Evolutionary conservation across 2,329 filamentous ascomycete genomes (phyloP).

Genomic region (Septoria linicola): DNA sequence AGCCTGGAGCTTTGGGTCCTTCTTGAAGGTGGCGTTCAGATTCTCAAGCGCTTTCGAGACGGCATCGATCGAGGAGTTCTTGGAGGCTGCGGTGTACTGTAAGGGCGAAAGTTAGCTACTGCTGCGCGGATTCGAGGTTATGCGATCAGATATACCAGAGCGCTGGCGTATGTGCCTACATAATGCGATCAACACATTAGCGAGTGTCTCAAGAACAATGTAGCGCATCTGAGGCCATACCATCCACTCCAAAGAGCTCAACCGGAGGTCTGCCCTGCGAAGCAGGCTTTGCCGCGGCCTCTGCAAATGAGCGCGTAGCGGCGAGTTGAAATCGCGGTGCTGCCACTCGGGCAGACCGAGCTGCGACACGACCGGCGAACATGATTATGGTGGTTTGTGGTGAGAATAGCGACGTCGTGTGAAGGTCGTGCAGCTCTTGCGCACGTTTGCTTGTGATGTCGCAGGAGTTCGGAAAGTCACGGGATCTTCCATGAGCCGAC

Average conservation of each 20-base stretch:
- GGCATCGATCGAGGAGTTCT: slow-evolving; percentile 79
- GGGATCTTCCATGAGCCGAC: no score
- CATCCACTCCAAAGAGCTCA: slow-evolving; percentile 91
- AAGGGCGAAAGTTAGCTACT: background rate
- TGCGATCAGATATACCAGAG: slow-evolving; percentile 70
- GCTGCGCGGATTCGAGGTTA: background rate
- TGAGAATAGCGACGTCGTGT: slow-evolving; percentile 11
- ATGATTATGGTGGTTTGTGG: slow-evolving; percentile 43
- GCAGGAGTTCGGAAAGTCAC: no score
- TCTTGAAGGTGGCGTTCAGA: slow-evolving; percentile 71
- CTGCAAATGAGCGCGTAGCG: slow-evolving; percentile 74
- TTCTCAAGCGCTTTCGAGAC: slow-evolving; percentile 75
- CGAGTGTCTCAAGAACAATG: background rate
- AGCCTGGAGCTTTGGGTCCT: slow-evolving; percentile 74
- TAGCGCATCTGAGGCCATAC: slow-evolving; percentile 4
- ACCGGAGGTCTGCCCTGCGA: slow-evolving; percentile 77
- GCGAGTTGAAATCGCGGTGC: slow-evolving; percentile 59
- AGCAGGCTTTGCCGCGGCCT: slow-evolving; percentile 52
- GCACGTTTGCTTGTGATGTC: no score
- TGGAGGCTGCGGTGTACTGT: slow-evolving; percentile 94
- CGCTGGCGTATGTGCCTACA: slow-evolving; percentile 88
- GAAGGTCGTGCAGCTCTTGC: slow-evolving; percentile 7
- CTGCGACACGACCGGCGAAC: slow-evolving; percentile 57
- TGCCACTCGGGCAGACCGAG: slow-evolving; percentile 57
- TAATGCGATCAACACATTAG: background rate